Percentiles rank a stretch among this genome's conserved stretches.
Conservation (phyloP, 2,329 filamentous ascomycete species). For the Lachnellula hyalina region DNA sequence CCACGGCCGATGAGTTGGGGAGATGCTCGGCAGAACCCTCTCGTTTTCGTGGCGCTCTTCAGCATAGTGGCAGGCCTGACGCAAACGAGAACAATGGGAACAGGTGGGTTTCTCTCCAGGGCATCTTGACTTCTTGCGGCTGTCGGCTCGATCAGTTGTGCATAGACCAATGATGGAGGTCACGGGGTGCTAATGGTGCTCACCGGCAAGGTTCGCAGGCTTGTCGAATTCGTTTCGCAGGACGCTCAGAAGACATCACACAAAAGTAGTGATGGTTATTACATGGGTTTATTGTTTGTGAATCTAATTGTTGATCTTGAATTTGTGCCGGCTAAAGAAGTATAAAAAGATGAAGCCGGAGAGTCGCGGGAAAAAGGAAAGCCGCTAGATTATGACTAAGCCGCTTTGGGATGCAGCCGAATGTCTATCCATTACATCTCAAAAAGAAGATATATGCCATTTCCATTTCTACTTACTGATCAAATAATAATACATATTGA, state of each 20-base stretch:
- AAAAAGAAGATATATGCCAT: too few relatives aligned
- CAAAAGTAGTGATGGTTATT: background rate
- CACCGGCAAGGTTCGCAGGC: slow-evolving; percentile 36
- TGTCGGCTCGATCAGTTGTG: slow-evolving; percentile 20
- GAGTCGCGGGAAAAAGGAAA: too few relatives aligned
- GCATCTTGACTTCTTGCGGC: slow-evolving; percentile 47
- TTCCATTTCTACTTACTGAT: too few relatives aligned
- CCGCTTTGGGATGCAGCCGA: background rate
- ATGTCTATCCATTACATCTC: too few relatives aligned
- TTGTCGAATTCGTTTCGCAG: slow-evolving; percentile 28
- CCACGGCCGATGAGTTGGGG: slow-evolving; percentile 6
- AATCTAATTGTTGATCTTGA: background rate
- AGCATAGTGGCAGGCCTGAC: slow-evolving; percentile 42
- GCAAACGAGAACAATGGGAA: slow-evolving; percentile 44
- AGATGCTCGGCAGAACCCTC: slow-evolving; percentile 8
- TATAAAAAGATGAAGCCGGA: background rate
- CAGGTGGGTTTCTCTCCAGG: slow-evolving; percentile 45
- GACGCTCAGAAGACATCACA: slow-evolving; percentile 23
- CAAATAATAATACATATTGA: too few relatives aligned
- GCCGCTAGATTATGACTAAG: background rate
- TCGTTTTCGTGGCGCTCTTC: slow-evolving; percentile 22
- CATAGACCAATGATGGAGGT: background rate
- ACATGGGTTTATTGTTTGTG: background rate
- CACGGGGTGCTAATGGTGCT: slow-evolving; percentile 2
- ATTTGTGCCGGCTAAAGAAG: background rate